Base-by-base conservation (phyloP, 164 flowering plant species). In the Stephania yunnanensis region DNA sequence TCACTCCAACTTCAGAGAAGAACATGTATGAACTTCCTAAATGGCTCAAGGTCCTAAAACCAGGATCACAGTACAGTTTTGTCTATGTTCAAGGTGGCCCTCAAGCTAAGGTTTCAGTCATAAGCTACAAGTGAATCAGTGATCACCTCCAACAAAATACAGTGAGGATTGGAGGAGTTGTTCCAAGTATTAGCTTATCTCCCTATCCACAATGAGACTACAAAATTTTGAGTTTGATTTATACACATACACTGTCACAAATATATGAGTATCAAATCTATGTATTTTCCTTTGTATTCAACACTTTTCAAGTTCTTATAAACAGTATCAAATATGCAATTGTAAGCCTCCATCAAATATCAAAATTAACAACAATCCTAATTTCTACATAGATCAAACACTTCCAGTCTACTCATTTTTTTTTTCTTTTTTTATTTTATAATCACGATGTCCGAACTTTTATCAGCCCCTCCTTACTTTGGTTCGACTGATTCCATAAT, bases 31-130 rank as follows among this genome's bases (percentile, higher is more conserved):
- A 78, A 75, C 86, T 90, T 50, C 97, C 97, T 11, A 77, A 75
- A 45, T 85, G 87, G 93, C 68, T 81, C 0, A 81, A 84, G n/a
- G 85, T 79, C 30, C 42, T 92, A 45, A 50, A 84, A 12, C 88
- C 95, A n/a, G 89, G 88, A 31, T 75, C 90, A 0, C 81, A 87
- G 48, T 85, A 78, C 82, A 82, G 63, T n/a, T 90, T 94, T 76
- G 90, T 92, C 19, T 92, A 92, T 64, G 79, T 92, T 71, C 98
- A 95, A 83, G 94, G 88, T 9, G 97, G 97, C 8, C 88, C 93
- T 6, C 97, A 91, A 79, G 98, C 97, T 69, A 84, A 84, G 72
- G 76, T 91, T 73, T 75, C 91, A 19, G 81, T 95, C 42, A 69
- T 82, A 5, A 84, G 87, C 84, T 92, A 87, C 89, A 81, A 87